Evolutionary conservation across 768 basidiomycete genomes (phyloP).

Genomic region (Rhodotorula babjevae): DNA sequence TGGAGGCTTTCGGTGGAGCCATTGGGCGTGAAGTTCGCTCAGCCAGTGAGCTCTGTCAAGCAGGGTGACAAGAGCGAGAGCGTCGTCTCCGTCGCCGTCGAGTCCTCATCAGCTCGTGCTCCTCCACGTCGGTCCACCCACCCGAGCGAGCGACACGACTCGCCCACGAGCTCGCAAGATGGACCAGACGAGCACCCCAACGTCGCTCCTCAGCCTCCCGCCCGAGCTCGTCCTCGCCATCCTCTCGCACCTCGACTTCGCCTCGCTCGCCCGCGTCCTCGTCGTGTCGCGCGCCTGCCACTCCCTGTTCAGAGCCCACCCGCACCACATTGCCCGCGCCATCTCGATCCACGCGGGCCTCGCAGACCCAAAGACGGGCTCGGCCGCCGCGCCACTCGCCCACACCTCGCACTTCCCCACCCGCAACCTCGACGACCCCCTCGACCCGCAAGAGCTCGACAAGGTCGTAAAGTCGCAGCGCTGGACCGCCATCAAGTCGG

Average conservation of each 20-base stretch:
- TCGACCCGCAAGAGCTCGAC: conserved; percentile 1
- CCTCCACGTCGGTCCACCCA: not conserved
- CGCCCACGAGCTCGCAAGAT: too few species aligned
- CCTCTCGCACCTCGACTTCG: conserved; percentile 9
- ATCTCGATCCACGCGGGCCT: conserved; percentile 5
- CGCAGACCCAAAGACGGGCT: conserved; percentile 5
- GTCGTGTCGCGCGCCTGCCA: conserved; percentile 1
- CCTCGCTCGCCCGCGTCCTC: not conserved
- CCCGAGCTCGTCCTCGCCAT: conserved; percentile 2
- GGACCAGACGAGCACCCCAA: not conserved
- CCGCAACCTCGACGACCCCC: not conserved
- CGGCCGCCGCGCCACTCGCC: not conserved
- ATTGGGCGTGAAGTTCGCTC: not conserved
- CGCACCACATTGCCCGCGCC: conserved; percentile 6
- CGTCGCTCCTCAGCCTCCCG: conserved; percentile 1
- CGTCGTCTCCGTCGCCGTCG: not conserved
- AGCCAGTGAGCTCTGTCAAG: not conserved
- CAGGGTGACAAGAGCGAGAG: not conserved
- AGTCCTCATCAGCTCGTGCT: not conserved
- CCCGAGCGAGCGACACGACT: not conserved
- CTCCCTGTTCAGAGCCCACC: not conserved
- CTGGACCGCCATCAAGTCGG: not conserved
- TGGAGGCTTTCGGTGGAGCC: not conserved
- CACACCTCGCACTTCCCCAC: too few species aligned
- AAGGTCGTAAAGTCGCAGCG: conserved; percentile 7